phyloP scores from a whole-genome alignment of 371 early-diverging fungal species.

The Lichtheimia hyalospora region DNA sequence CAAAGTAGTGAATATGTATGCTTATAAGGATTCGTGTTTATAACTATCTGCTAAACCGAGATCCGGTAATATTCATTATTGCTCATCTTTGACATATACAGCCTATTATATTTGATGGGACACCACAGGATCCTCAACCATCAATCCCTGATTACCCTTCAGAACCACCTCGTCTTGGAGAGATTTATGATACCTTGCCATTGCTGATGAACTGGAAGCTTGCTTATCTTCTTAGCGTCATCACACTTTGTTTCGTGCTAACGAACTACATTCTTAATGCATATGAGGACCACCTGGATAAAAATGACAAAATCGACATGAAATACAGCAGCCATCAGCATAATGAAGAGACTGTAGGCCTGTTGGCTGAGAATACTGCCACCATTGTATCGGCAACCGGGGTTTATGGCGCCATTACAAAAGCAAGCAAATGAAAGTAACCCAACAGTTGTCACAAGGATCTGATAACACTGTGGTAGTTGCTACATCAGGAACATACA shows the following conservation, averaged over 20 bases:
- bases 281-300: slow-evolving; percentile 8
- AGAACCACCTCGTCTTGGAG: background rate
- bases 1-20: no score
- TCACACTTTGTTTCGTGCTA: slow-evolving; percentile 1
- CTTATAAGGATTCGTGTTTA: no score
- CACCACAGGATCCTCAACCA: no score
- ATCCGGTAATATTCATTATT: no score
- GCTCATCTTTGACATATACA: no score
- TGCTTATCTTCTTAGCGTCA: background rate
- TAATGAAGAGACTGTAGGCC: background rate
- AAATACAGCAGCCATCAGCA: background rate
- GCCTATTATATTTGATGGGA: no score
- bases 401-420: slow-evolving; percentile 1
- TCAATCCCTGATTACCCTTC: no score
- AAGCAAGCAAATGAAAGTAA: background rate
- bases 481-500: background rate
- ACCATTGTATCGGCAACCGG: background rate
- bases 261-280: background rate
- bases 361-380: background rate
- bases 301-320: background rate
- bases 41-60: no score
- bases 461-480: background rate
- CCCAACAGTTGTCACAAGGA: background rate
- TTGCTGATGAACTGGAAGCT: slow-evolving; percentile 9
- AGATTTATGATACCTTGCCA: slow-evolving; percentile 6